phyloP scores from a whole-genome alignment of 768 basidiomycete species.

The Kondoa subrosea region DNA sequence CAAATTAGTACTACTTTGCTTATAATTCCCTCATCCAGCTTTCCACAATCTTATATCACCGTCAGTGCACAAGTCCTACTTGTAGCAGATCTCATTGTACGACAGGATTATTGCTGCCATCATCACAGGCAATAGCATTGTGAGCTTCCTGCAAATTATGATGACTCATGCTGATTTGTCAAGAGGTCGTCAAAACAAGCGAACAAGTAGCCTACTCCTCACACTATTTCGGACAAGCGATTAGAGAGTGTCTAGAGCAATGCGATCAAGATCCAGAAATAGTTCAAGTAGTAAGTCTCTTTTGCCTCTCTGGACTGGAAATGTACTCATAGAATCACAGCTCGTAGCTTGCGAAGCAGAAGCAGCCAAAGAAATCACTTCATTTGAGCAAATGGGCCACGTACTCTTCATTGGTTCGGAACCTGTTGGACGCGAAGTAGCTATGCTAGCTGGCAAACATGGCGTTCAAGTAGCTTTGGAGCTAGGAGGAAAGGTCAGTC shows the following conservation, averaged over 20 bases:
- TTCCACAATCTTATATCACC: slow-evolving; percentile 90
- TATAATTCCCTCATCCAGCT: slow-evolving; percentile 38
- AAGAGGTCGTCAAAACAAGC: slow-evolving; percentile 22
- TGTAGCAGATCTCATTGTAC: not conserved
- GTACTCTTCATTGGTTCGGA: slow-evolving; percentile 51
- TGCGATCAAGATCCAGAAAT: slow-evolving; percentile 72
- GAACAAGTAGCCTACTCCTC: slow-evolving; percentile 71
- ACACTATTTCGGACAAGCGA: slow-evolving; percentile 51
- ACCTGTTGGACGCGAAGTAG: slow-evolving; percentile 44
- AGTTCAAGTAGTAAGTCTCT: slow-evolving; percentile 46
- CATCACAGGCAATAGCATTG: slow-evolving; percentile 74
- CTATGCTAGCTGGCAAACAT: slow-evolving; percentile 62
- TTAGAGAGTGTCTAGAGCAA: slow-evolving; percentile 54
- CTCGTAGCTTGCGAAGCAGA: slow-evolving; percentile 13
- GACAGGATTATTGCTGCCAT: slow-evolving; percentile 78
- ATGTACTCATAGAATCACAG: not conserved
- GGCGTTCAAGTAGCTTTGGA: slow-evolving; percentile 85
- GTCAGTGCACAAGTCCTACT: not conserved
- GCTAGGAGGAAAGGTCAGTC: slow-evolving; percentile 41
- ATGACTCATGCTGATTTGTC: not conserved
- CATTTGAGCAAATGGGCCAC: slow-evolving; percentile 61
- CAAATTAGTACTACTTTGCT: slow-evolving; percentile 4
- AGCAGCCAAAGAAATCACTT: slow-evolving; percentile 57
- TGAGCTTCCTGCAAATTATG: slow-evolving; percentile 29
- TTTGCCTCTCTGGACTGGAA: not conserved